A percentile compares a stretch with the other conserved stretches of the same genome.
phyloP scores from a whole-genome alignment of 768 basidiomycete genomes.

The Rhodotorula sphaerocarpa region DNA sequence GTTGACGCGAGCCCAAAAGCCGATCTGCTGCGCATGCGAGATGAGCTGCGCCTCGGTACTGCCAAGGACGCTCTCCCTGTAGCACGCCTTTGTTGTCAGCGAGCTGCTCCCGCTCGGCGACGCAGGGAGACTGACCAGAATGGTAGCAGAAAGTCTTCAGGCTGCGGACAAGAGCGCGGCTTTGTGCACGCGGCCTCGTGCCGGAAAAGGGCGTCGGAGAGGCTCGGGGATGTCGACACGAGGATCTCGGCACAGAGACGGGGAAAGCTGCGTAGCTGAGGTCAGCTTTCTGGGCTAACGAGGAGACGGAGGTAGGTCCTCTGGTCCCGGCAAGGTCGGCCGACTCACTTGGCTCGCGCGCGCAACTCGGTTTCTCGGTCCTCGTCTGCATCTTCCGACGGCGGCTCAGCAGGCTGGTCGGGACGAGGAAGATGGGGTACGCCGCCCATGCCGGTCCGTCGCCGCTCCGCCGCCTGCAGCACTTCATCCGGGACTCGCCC shows the following conservation, averaged over 20 bases:
- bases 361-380: constrained; percentile 15
- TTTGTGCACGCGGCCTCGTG: constrained; percentile 22
- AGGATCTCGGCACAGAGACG: constrained; percentile 89
- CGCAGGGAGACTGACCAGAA: constrained; percentile 18
- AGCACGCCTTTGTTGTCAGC: not conserved
- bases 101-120: not conserved
- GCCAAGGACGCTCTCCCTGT: constrained; percentile 51
- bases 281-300: not conserved
- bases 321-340: not conserved
- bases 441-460: constrained; percentile 28
- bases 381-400: constrained; percentile 3
- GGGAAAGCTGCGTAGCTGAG: constrained; percentile 60
- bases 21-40: constrained; percentile 73
- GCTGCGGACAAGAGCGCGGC: constrained; percentile 20
- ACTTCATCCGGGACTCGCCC: constrained; percentile 33
- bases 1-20: constrained; percentile 91
- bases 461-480: constrained; percentile 9
- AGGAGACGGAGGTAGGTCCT: not conserved
- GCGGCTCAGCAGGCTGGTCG: not conserved
- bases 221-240: constrained; percentile 90
- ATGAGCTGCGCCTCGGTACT: constrained; percentile 76
- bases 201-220: constrained; percentile 75
- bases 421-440: constrained; percentile 18
- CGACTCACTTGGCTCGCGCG: constrained; percentile 14
- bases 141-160: constrained; percentile 17